Base-by-base conservation (phyloP, 2,329 filamentous ascomycete species). In the Penicillium sp. region DNA sequence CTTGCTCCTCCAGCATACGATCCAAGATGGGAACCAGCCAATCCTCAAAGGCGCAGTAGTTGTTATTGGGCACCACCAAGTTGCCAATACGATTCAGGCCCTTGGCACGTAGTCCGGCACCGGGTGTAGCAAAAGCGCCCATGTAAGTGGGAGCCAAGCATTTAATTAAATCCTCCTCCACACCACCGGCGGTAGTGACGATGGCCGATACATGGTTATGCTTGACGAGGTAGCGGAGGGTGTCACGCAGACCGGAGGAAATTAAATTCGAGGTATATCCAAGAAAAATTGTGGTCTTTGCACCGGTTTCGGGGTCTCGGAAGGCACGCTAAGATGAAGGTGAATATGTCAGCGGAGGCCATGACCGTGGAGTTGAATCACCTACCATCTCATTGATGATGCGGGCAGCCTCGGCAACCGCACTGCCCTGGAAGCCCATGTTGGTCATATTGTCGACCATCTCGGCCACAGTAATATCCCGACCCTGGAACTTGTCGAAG, bases 141-240 rank as follows among this genome's bases (percentile, higher is more conserved):
- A 98, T 86, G 75, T 97, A 99, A 0, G 95, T 99, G 52, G 91
- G 88, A 11, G 90, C 95, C 2, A 99, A 86, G 68, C 95, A 99
- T 79, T 99, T 99, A 83, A 99, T 99, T 56, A 99, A 87, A 75
- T 99, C 95, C 74, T 99, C 95, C 75, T 99, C 95, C 52, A 99
- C 86, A 49, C 95, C 95, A 45, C 95, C 95, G 0, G 95, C 95
- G 0, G 95, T 96, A 24, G 95, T 96, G 59, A 99, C 95, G 68
- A 99, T 91, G 64, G 89, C 90, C 1, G 91, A 95, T 61, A 99
- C 87, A 72, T 98, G 93, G 61, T 87, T 88, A 78, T 99, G 92
- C 78, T 98, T 85, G 45, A 96, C 93, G 1, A 99, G 85, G 79
- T 92, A 99, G 55, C 95, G 90, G 63, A 99, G 81, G 35, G 93